Percentiles rank a stretch among this genome's conserved stretches.
Evolutionary conservation across 1,139 yeast species (phyloP).

Genomic region (Debaryomyces robertsiae): DNA sequence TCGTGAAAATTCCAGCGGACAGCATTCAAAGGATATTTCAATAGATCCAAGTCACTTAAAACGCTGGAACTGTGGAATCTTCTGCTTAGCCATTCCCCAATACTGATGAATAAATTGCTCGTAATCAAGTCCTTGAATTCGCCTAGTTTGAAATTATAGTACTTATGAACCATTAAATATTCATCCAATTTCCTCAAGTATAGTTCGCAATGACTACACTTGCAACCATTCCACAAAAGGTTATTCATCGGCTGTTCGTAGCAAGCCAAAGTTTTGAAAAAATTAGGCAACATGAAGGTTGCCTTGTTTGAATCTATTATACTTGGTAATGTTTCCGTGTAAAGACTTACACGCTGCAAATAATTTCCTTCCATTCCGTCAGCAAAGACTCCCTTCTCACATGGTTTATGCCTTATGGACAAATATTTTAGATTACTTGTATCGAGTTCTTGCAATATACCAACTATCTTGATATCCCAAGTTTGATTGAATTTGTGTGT

Average conservation of each 20-base stretch:
- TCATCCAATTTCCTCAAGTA: constrained; percentile 56
- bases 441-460: constrained; percentile 40
- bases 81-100: constrained; percentile 45
- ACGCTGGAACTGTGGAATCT: constrained; percentile 30
- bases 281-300: constrained; percentile 55
- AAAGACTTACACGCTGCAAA: constrained; percentile 55
- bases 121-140: constrained; percentile 62
- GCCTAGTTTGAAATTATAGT: constrained; percentile 46
- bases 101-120: constrained; percentile 54
- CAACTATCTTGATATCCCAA: constrained; percentile 55
- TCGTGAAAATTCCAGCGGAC: constrained; percentile 43
- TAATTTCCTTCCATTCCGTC: constrained; percentile 78
- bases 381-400: constrained; percentile 31
- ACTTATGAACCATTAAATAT: constrained; percentile 63
- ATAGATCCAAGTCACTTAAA: constrained; percentile 26
- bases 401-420: constrained; percentile 54
- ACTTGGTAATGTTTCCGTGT: constrained; percentile 49
- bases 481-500: constrained; percentile 54
- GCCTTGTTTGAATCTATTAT: constrained; percentile 37
- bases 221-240: constrained; percentile 75
- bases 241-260: constrained; percentile 73
- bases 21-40: constrained; percentile 27
- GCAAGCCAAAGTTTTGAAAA: constrained; percentile 60
- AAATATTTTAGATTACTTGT: constrained; percentile 33
- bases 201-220: constrained; percentile 55